These are phyloP conservation scores for Vaccinium vitisidaea DNA, from an alignment of 148 eudicot genomes.

Conservation along the genomic window DNA sequence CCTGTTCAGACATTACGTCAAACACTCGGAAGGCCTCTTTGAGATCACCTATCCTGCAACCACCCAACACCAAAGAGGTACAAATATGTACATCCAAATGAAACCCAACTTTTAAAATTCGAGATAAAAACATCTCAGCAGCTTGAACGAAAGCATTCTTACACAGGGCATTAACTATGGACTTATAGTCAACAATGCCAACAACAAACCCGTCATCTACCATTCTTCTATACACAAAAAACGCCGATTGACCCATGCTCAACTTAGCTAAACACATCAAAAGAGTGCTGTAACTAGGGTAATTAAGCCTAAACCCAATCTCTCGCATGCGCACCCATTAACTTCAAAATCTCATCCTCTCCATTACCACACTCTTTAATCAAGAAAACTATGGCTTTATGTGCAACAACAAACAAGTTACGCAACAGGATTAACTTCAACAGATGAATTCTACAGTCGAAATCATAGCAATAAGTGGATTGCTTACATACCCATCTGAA, in stretches of 20 bases:
- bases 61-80: slow-evolving; percentile 32
- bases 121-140: slow-evolving; percentile 26
- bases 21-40: slow-evolving; percentile 32
- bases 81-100: slow-evolving; percentile 26
- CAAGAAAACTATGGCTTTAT: slow-evolving; percentile 24
- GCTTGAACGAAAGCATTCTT: slow-evolving; percentile 22
- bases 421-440: slow-evolving; percentile 12
- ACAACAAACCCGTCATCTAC: slow-evolving; percentile 27
- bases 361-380: slow-evolving; percentile 27
- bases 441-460: slow-evolving; percentile 17
- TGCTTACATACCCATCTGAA: slow-evolving; percentile 31
- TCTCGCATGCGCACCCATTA: slow-evolving; percentile 28
- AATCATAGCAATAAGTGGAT: slow-evolving; percentile 31
- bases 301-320: slow-evolving; percentile 29
- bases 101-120: slow-evolving; percentile 26
- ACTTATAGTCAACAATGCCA: slow-evolving; percentile 24
- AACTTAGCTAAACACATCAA: slow-evolving; percentile 35
- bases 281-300: slow-evolving; percentile 33
- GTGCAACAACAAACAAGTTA: slow-evolving; percentile 21
- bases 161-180: slow-evolving; percentile 28
- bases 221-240: slow-evolving; percentile 30
- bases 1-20: slow-evolving; percentile 23
- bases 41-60: slow-evolving; percentile 30
- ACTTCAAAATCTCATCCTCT: slow-evolving; percentile 14
- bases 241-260: slow-evolving; percentile 25